Evolutionary conservation across 192 early-diverging fungal species (phyloP), one percentile per base, ranked within the genome.

Genomic region (Gryganskiella cystojenkinii): DNA sequence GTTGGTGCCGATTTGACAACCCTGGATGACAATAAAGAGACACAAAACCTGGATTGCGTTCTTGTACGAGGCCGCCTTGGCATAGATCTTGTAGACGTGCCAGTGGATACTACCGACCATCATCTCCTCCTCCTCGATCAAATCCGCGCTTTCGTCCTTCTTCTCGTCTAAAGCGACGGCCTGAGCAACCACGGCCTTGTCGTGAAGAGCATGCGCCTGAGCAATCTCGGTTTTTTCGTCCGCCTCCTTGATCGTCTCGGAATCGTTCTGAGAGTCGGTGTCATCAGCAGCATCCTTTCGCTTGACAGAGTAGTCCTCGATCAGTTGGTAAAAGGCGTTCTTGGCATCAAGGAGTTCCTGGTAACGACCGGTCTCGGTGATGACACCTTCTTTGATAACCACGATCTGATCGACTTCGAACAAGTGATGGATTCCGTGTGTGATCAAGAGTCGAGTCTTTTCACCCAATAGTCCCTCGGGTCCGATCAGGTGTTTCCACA

Each of bases 401-500:
- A 94, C 57, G 11, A 95, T 85, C 11, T 81, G 75, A 50, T 95
- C 90, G 1, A 83, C 78, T 28, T 87, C 81, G 40, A 79, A 83
- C 6, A 97, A 51, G 56, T 91, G 92, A 37, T 91, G 89, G 42
- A 97, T 88, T 11, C 88, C 89, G 50, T 91, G 91, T 15, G 93
- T 93, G 5, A 94, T 93, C 47, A 95, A 84, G 37, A 98, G 66
- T n/a, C 95, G 84, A n/a, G 89, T 83, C 71, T 95, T 94, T 50
- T 84, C 79, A 31, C 84, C 84, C 14, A 97, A 81, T 35, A 96
- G 54, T 27, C 95, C 95, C 4, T 88, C 70, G 19, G 93, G 92
- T 11, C 95, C 95, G 46, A 98, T 83, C 1, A 72, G 34, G 27
- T 72, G 42, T 22, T 47, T 7, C 70, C 70, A 72, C 2, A 72